These are phyloP conservation scores for Backusella westeae DNA, from an alignment of 192 early-diverging fungal species.

Conservation along the genomic window DNA sequence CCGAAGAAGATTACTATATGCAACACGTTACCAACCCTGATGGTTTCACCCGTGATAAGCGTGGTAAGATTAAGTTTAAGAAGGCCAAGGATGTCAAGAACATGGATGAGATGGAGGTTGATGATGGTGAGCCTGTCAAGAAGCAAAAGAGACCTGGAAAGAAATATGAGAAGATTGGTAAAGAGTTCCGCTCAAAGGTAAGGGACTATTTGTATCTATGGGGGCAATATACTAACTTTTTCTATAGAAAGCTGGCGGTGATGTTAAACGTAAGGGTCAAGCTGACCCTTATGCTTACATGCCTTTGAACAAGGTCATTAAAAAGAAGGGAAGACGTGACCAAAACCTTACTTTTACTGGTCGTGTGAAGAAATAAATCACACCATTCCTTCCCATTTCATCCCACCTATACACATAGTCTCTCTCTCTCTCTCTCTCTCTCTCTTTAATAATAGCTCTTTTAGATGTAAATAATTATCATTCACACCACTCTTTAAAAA, in stretches of 20 bases:
- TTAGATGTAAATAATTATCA: constrained; percentile 2
- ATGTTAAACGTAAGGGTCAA: constrained; percentile 85
- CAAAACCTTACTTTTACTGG: constrained; percentile 39
- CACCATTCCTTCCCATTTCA: neutral
- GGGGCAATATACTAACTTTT: neutral
- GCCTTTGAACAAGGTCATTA: constrained; percentile 66
- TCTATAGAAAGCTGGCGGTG: constrained; percentile 73
- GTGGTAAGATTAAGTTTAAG: constrained; percentile 89
- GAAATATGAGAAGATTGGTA: constrained; percentile 48
- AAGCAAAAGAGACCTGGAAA: constrained; percentile 34
- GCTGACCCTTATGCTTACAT: constrained; percentile 96
- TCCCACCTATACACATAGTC: neutral
- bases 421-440: too few relatives aligned
- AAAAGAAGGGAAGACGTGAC: constrained; percentile 60
- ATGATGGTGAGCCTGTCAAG: constrained; percentile 50
- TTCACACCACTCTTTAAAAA: neutral
- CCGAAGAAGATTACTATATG: constrained; percentile 81
- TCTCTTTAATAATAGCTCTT: neutral
- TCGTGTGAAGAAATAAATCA: constrained; percentile 33
- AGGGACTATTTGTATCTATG: neutral
- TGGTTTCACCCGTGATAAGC: constrained; percentile 80
- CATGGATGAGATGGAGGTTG: constrained; percentile 65
- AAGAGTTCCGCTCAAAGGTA: constrained; percentile 81
- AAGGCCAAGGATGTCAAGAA: constrained; percentile 59
- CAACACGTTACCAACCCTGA: constrained; percentile 77